Evolutionary conservation across 2,329 filamentous ascomycete species (phyloP), one percentile per base, ranked within the genome.

Genomic region (Chalaropsis thielavioides): DNA sequence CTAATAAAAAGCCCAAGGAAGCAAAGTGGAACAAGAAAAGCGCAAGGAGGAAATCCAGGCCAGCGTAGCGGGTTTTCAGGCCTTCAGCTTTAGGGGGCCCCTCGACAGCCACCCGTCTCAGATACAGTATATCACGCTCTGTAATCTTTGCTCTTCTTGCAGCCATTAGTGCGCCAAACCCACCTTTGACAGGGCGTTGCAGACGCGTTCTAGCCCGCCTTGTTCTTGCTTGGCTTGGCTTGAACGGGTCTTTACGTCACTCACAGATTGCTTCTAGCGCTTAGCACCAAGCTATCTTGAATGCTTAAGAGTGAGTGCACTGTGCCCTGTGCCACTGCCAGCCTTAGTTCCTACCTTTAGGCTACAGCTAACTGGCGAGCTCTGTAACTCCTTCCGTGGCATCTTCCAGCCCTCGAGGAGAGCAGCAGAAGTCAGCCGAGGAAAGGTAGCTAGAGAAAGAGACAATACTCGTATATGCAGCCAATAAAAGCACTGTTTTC

Each of bases 241-340:
- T 38, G 35, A 38, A 8, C 35, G 1, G 7, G 43, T 46, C 15
- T 46, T 1, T 46, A 19, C 43, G 15, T n/a, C n/a, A 19, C 43
- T 8, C n/a, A 46, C 43, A 17, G 43, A 46, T 46, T n/a, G 43
- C 15, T 46, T 46, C 43, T 46, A 46, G 43, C 8, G 43, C 43
- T 19, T 17, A 46, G 15, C 43, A 46, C 15, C 43, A 8, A 8
- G 43, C n/a, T 8, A 38, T 15, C 15, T 46, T 19, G n/a, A n/a
- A 19, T 46, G 43, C 51, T 35, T 35, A n/a, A 27, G 15, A n/a
- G 51, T n/a, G 51, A 15, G 27, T 11, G 24, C 31, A 4, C 27
- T 58, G 51, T 58, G 31, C 15, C 46, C 46, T 51, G 51, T 58
- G 27, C 51, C 27, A 58, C 51, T 58, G 27, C 51, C 51, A 58